Conservation (phyloP, 108 stramenopile genomes). For the Stephanodiscus triporus region DNA sequence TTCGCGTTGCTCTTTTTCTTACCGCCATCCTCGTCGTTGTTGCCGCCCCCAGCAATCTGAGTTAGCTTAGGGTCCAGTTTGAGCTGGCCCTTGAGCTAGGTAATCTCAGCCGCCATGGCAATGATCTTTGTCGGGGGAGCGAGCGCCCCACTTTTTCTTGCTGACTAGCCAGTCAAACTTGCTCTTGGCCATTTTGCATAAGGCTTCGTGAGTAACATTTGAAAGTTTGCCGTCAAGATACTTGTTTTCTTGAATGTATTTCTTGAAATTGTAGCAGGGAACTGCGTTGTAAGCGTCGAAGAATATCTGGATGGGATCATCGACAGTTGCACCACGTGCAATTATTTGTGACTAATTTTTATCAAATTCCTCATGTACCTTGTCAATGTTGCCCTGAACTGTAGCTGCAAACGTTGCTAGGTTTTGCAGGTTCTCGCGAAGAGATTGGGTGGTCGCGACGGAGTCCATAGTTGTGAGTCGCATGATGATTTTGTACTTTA, state of each 20-base stretch:
- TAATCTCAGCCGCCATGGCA: not conserved
- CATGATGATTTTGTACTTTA: no score
- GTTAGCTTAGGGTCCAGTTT: no score
- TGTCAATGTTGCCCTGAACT: no score
- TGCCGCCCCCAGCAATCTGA: not conserved
- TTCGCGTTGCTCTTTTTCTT: conserved; percentile 3
- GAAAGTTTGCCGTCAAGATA: not conserved
- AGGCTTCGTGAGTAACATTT: no score
- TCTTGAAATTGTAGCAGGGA: not conserved
- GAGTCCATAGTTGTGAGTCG: no score
- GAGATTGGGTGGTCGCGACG: no score
- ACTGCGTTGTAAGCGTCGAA: not conserved
- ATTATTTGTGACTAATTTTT: no score
- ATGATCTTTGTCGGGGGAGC: no score
- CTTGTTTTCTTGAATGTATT: not conserved
- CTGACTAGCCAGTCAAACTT: not conserved
- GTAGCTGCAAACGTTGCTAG: no score
- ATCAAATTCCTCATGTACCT: no score
- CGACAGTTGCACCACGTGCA: not conserved
- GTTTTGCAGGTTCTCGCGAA: no score
- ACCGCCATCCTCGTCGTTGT: not conserved
- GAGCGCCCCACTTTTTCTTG: not conserved
- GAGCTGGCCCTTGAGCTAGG: not conserved
- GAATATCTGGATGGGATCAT: not conserved
- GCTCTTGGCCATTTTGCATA: no score